Percentiles rank a stretch among this genome's conserved stretches.
Conservation (phyloP, 768 basidiomycete genomes). For the Lactarius psammicola region DNA sequence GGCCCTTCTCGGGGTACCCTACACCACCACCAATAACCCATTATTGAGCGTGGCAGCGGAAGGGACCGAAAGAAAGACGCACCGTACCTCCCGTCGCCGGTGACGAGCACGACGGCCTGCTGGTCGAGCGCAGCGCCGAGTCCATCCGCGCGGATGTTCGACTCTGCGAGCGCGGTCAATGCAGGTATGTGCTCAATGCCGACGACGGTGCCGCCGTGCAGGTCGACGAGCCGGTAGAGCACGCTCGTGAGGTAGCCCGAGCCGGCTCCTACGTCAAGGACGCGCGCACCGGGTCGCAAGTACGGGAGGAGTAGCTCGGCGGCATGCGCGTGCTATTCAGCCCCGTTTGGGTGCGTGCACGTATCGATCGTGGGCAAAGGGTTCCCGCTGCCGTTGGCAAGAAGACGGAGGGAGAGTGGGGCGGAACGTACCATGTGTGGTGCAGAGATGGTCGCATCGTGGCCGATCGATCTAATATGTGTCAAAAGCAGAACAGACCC, state of each 20-base stretch:
- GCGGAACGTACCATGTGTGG: slow-evolving; percentile 53
- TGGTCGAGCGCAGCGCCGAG: slow-evolving; percentile 52
- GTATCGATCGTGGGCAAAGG: neutral
- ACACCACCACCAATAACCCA: neutral
- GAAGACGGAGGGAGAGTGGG: neutral
- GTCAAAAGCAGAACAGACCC: neutral
- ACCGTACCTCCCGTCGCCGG: slow-evolving; percentile 83
- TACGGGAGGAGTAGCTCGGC: slow-evolving; percentile 71
- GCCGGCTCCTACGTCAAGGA: slow-evolving; percentile 89
- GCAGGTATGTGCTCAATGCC: slow-evolving; percentile 91
- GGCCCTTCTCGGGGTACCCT: slow-evolving; percentile 32
- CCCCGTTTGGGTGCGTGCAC: neutral
- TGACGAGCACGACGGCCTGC: slow-evolving; percentile 59
- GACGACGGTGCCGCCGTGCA: slow-evolving; percentile 50
- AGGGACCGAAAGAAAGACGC: slow-evolving; percentile 24
- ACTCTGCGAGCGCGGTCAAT: slow-evolving; percentile 65
- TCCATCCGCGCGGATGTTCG: slow-evolving; percentile 68
- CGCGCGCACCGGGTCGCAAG: slow-evolving; percentile 64
- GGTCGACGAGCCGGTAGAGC: slow-evolving; percentile 65
- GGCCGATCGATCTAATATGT: slow-evolving; percentile 56
- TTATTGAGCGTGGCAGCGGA: neutral
- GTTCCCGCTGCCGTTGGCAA: neutral
- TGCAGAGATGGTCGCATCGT: slow-evolving; percentile 91
- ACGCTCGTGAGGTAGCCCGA: slow-evolving; percentile 87
- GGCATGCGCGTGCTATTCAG: slow-evolving; percentile 79